phyloP scores from a whole-genome alignment of 2,329 filamentous ascomycete species.

The Phymatotrichopsis omnivora region DNA sequence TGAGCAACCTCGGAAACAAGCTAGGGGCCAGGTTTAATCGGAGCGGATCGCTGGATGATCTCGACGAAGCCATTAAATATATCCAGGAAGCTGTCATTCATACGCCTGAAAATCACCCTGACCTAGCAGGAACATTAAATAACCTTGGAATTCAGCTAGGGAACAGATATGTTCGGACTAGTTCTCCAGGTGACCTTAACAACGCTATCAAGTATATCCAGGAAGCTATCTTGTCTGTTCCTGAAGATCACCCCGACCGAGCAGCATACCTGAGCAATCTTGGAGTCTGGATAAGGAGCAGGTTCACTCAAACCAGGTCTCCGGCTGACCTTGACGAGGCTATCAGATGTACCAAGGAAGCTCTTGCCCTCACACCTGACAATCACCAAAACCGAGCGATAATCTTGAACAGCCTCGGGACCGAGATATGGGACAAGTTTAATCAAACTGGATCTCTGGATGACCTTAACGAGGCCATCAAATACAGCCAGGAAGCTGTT shows the following conservation, averaged over 20 bases:
- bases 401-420: slow-evolving; percentile 19
- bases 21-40: slow-evolving; percentile 1
- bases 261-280: background rate
- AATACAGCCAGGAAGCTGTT: slow-evolving; percentile 9
- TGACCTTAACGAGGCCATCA: slow-evolving; percentile 10
- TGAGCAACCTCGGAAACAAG: background rate
- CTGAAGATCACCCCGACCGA: slow-evolving; percentile 28
- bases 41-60: no score
- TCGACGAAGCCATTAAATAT: slow-evolving; percentile 6
- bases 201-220: background rate
- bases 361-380: slow-evolving; percentile 5
- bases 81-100: slow-evolving; percentile 23
- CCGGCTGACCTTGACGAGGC: slow-evolving; percentile 14
- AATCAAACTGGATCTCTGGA: background rate
- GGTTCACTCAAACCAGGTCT: slow-evolving; percentile 2
- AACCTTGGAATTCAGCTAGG: slow-evolving; percentile 31
- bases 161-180: no score
- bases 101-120: slow-evolving; percentile 25
- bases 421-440: slow-evolving; percentile 14
- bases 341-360: slow-evolving; percentile 13
- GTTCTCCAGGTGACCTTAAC: no score
- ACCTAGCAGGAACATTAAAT: slow-evolving; percentile 34
- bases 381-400: slow-evolving; percentile 19
- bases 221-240: slow-evolving; percentile 22
- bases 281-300: no score